phyloP scores from a whole-genome alignment of 2,329 filamentous ascomycete species.

The Chaetomium sp. region DNA sequence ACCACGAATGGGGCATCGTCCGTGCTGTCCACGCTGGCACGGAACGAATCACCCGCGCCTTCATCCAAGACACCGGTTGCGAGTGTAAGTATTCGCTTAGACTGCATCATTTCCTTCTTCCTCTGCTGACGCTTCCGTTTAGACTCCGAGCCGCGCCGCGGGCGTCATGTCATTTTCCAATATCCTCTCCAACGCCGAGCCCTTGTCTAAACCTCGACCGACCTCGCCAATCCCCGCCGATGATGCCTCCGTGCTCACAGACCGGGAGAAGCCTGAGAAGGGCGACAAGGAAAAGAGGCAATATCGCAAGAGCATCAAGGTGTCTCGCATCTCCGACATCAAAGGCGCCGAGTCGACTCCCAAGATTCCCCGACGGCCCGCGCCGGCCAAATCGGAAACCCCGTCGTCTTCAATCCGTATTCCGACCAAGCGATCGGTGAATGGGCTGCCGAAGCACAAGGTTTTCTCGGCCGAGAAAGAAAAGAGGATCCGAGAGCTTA shows the following conservation, averaged over 20 bases:
- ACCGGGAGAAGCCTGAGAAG: constrained; percentile 7
- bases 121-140: neutral
- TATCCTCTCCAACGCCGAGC: constrained; percentile 76
- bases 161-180: constrained; percentile 96
- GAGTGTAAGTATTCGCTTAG: constrained; percentile 28
- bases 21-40: constrained; percentile 31
- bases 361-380: constrained; percentile 45
- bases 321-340: constrained; percentile 45
- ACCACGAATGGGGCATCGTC: constrained; percentile 34
- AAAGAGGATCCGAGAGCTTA: constrained; percentile 61
- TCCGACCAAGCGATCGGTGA: constrained; percentile 52
- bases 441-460: constrained; percentile 49
- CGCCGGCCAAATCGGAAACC: constrained; percentile 43
- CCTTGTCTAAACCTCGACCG: constrained; percentile 44
- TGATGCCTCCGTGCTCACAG: constrained; percentile 21
- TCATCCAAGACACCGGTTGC: constrained; percentile 33
- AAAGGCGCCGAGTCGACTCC: constrained; percentile 41
- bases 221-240: constrained; percentile 22
- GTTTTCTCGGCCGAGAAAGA: constrained; percentile 52
- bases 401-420: constrained; percentile 38
- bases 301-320: constrained; percentile 31
- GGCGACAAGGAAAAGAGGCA: constrained; percentile 34
- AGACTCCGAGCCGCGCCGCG: constrained; percentile 67
- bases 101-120: neutral
- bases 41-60: constrained; percentile 36